Percentiles rank a stretch among this genome's conserved stretches.
These are phyloP conservation scores for Erysimum cheiranthoides DNA, from an alignment of 345 rosid species.

Conservation along the genomic window DNA sequence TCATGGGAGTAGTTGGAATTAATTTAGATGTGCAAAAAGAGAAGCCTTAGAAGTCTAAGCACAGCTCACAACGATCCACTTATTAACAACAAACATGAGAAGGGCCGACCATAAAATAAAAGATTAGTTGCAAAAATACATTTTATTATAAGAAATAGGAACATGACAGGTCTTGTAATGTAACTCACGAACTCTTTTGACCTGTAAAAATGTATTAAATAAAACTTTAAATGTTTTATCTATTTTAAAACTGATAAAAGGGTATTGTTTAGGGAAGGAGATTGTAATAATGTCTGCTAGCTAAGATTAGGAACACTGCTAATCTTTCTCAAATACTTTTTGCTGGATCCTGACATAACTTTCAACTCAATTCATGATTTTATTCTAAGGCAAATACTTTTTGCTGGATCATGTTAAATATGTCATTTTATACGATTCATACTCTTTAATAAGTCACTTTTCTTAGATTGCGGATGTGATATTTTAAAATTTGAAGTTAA, in stretches of 20 bases:
- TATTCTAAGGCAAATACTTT: constrained; percentile 28
- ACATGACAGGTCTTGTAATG: constrained; percentile 40
- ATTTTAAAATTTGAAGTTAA: too few relatives aligned
- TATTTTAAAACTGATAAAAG: neutral
- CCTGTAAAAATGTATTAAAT: constrained; percentile 32
- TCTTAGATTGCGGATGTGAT: neutral
- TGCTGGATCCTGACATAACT: constrained; percentile 29
- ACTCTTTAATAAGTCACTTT: neutral
- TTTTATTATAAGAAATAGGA: constrained; percentile 16
- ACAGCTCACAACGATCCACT: constrained; percentile 42
- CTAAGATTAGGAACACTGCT: constrained; percentile 24
- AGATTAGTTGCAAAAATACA: constrained; percentile 21
- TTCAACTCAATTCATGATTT: constrained; percentile 21
- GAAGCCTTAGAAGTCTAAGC: constrained; percentile 35
- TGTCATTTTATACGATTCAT: neutral
- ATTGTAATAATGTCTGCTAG: constrained; percentile 29
- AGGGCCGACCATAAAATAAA: constrained; percentile 31
- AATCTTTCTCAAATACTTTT: constrained; percentile 24
- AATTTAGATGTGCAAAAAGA: constrained; percentile 34
- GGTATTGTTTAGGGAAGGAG: neutral
- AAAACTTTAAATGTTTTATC: neutral
- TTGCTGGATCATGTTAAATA: neutral
- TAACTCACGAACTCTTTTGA: constrained; percentile 41
- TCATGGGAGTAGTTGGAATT: constrained; percentile 41
- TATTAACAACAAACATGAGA: constrained; percentile 35